Base-by-base conservation (phyloP, 371 early-diverging fungal species). In the Coemansia sp. region DNA sequence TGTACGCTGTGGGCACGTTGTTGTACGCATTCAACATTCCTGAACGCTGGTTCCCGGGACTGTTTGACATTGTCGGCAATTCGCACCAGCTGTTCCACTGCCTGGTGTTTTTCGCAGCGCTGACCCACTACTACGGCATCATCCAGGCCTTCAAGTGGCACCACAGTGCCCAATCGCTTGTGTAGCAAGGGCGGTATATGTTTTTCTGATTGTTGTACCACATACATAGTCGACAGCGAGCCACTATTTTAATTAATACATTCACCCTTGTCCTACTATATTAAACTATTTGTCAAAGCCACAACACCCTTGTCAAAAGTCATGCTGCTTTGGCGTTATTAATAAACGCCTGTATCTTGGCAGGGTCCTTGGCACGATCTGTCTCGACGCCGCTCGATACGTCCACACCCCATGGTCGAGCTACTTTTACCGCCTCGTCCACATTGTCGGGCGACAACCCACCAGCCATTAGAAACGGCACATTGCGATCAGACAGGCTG, bases 61-160 rank as follows among this genome's bases (percentile, higher is more conserved):
- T 76, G 62, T 87, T 86, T 65, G 87, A 89, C 63, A 71, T 84
- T 41, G 81, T 84, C 70, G 88, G 90, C 79, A 75, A 88, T 80
- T 92, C 93, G 19, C 96, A 96, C 80, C 95, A 95, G 82, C 92
- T 96, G 58, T 96, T 92, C 70, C 96, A 96, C 72, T 51, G 89
- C 8, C 85, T 89, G 60, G 95, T 96, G 2, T 83, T 94, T n/a
- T 69, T 87, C 23, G 96, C 92, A 3, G 86, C 92, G 1, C 41
- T 88, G 6, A 70, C 86, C 26, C 95, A 94, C 69, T 94, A 90
- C 71, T 67, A 88, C 64, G 95, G 93, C 46, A 88, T 93, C 8
- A 82, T 87, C 58, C 78, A 82, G 57, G 90, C 92, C n/a, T 84
- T 78, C 73, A 76, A 61, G 52, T 87, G 70, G 73, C 73, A 73